phyloP scores from a whole-genome alignment of 179 eudicot species.

The Heliamphora ciliata region DNA sequence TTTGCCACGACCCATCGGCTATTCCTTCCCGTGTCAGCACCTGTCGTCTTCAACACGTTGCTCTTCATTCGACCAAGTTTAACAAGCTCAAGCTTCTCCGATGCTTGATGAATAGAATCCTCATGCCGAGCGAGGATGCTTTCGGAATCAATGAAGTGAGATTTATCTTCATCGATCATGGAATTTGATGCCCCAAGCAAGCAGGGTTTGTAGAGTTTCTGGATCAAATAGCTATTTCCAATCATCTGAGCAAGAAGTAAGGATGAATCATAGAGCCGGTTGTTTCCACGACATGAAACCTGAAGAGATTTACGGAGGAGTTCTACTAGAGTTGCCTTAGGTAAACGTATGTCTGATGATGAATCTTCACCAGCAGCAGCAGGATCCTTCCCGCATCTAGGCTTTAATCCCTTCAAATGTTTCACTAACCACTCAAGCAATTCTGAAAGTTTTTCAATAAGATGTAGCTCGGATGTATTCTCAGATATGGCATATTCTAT shows the following conservation, averaged over 20 bases:
- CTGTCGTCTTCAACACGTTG: conserved; percentile 16
- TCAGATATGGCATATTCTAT: conserved; percentile 29
- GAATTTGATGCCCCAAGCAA: conserved; percentile 25
- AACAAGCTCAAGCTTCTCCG: conserved; percentile 35
- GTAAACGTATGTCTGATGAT: conserved; percentile 21
- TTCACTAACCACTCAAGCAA: conserved; percentile 49
- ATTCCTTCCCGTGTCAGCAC: conserved; percentile 16
- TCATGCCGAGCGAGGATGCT: conserved; percentile 33
- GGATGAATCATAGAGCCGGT: conserved; percentile 46
- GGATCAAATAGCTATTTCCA: conserved; percentile 36
- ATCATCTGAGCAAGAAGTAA: conserved; percentile 39
- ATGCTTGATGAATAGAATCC: conserved; percentile 42
- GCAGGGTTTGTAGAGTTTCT: conserved; percentile 50
- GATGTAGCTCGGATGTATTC: conserved; percentile 31
- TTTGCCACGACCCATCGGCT: conserved; percentile 52
- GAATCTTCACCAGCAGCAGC: conserved; percentile 20
- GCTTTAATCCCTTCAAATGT: conserved; percentile 40
- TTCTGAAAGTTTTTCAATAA: conserved; percentile 39
- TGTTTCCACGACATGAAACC: conserved; percentile 43
- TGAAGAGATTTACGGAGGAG: conserved; percentile 52
- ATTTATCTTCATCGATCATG: conserved; percentile 16
- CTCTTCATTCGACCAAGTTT: conserved; percentile 31
- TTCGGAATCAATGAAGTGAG: conserved; percentile 16
- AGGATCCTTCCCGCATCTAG: conserved; percentile 21
- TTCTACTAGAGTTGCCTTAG: conserved; percentile 37